A percentile compares a stretch with the other conserved stretches of the same genome.
phyloP scores from a whole-genome alignment of 2,329 filamentous ascomycete genomes.

The Ambrosiella xylebori region DNA sequence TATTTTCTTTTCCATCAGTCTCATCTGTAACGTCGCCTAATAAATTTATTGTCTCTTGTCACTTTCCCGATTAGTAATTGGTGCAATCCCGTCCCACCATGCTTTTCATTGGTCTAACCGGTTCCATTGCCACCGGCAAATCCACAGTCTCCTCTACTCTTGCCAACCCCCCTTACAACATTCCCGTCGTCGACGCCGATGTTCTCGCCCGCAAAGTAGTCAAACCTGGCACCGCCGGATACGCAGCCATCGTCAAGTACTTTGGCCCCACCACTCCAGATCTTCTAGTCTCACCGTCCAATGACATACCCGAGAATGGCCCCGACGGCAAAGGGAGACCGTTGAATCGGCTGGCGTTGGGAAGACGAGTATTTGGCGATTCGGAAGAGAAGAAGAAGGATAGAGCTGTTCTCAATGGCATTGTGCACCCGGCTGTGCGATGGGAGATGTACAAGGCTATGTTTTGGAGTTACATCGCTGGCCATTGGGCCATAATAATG shows the following conservation, averaged over 20 bases:
- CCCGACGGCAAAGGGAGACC: slow-evolving; percentile 48
- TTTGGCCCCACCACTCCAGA: slow-evolving; percentile 76
- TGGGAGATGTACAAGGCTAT: slow-evolving; percentile 64
- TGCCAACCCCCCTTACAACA: slow-evolving; percentile 58
- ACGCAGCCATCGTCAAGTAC: slow-evolving; percentile 63
- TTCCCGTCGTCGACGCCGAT: slow-evolving; percentile 91
- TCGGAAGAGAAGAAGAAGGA: slow-evolving; percentile 53
- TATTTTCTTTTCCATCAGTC: too few species aligned
- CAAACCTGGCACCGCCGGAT: slow-evolving; percentile 74
- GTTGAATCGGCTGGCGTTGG: slow-evolving; percentile 73
- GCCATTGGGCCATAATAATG: slow-evolving; percentile 76
- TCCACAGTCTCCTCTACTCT: slow-evolving; percentile 83
- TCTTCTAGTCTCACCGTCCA: slow-evolving; percentile 48
- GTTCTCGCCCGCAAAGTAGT: slow-evolving; percentile 83
- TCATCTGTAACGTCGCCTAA: too few species aligned
- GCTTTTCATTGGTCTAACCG: slow-evolving; percentile 90
- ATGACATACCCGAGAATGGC: slow-evolving; percentile 35
- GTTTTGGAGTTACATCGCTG: slow-evolving; percentile 52
- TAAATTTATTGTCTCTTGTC: neutral
- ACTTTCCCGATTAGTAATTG: neutral
- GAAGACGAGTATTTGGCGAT: slow-evolving; percentile 70
- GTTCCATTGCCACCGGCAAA: slow-evolving; percentile 95
- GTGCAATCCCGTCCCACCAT: slow-evolving; percentile 29
- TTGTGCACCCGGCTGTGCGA: slow-evolving; percentile 83
- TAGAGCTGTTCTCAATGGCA: slow-evolving; percentile 63